Evolutionary conservation across 345 rosid species (phyloP), one percentile per base, ranked within the genome.

Genomic region (Mercurialis annua): DNA sequence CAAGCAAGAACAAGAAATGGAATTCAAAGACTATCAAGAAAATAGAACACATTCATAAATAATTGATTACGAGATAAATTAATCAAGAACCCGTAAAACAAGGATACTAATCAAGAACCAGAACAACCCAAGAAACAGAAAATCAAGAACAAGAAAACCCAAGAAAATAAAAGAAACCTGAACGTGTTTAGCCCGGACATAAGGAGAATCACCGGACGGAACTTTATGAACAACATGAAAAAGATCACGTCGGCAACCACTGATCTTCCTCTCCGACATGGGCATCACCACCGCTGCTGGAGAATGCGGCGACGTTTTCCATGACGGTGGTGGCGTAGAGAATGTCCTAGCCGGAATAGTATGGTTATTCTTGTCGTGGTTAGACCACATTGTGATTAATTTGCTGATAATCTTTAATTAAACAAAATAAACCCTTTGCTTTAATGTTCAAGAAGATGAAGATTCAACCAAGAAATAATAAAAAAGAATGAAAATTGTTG

Each of bases 201-300:
- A 90, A 42, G 97, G 97, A 49, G 97, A 90, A 67, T 90, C 88
- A 29, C 88, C 86, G 20, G 86, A 71, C 12, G 97, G 97, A 20
- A 90, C 97, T 68, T 87, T 90, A 77, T 87, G 88, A 36, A 83
- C 68, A 53, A 80, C 82, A 79, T 87, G 93, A 48, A 86, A 87
- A 7, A 76, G 67, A 71, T 81, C 88, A 16, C 65, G 76, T 24
- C 74, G 77, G 70, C 73, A 66, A 56, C 71, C 24, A 34, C n/a
- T 70, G n/a, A n/a, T n/a, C 64, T 74, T 82, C 76, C 80, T 78
- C 82, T 85, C 93, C 5, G 90, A 76, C 84, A 82, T 59, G 6
- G 87, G 85, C 79, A 71, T 71, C 51, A 43, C 55, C 48, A 24
- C 70, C 47, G 44, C 55, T 40, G 34, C 66, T n/a, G 53, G 56